Percentiles rank a stretch among this genome's conserved stretches.
phyloP scores from a whole-genome alignment of 169 alveolate genomes.

The Theileria equi region DNA sequence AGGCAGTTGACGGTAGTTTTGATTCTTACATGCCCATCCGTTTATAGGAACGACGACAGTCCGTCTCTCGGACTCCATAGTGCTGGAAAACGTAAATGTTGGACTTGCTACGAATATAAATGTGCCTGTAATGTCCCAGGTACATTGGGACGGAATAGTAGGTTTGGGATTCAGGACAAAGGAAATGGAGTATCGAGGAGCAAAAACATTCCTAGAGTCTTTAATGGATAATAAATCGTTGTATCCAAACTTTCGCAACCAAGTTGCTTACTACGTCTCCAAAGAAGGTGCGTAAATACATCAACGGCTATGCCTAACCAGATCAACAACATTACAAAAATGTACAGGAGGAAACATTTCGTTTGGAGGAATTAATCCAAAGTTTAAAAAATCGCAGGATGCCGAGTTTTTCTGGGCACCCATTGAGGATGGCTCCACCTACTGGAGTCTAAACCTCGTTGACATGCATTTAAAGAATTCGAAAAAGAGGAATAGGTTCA shows the following conservation, averaged over 20 bases:
- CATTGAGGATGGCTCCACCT: constrained; percentile 13
- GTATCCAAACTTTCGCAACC: constrained; percentile 50
- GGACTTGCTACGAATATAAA: constrained; percentile 59
- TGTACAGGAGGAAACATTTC: constrained; percentile 67
- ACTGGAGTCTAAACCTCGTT: constrained; percentile 51
- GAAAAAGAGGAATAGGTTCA: neutral
- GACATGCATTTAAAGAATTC: constrained; percentile 14
- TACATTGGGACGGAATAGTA: constrained; percentile 74
- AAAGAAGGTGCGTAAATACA: constrained; percentile 27
- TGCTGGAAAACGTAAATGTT: constrained; percentile 37
- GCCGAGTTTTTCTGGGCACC: constrained; percentile 67
- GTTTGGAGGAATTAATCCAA: constrained; percentile 72
- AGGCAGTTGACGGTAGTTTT: constrained; percentile 40
- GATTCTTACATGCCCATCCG: neutral
- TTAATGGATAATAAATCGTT: constrained; percentile 11
- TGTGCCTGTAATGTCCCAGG: constrained; percentile 32
- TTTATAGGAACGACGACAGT: constrained; percentile 37
- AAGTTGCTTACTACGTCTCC: constrained; percentile 56
- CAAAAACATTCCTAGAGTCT: constrained; percentile 62
- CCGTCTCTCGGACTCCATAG: constrained; percentile 32
- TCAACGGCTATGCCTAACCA: neutral
- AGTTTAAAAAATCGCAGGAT: constrained; percentile 62
- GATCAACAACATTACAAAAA: neutral
- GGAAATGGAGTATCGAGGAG: constrained; percentile 66
- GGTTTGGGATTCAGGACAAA: constrained; percentile 74